phyloP scores from a whole-genome alignment of 768 basidiomycete species.

The Lactifluus hygrophoroides region DNA sequence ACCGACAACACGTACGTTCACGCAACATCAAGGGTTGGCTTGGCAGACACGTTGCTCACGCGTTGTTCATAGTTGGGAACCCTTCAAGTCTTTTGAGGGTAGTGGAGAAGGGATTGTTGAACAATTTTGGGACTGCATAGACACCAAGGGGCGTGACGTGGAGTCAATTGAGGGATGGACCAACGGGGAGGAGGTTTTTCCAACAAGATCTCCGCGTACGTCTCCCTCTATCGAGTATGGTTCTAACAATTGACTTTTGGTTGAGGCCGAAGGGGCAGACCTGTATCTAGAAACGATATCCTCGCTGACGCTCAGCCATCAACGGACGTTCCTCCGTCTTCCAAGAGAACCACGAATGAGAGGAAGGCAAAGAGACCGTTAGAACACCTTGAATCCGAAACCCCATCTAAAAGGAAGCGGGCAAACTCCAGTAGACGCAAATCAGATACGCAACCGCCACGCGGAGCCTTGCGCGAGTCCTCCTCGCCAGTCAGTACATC shows the following conservation, averaged over 20 bases:
- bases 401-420: constrained; percentile 10
- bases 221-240: neutral
- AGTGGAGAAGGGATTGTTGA: constrained; percentile 9
- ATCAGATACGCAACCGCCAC: neutral
- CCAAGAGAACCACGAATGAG: neutral
- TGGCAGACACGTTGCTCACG: neutral
- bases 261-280: constrained; percentile 3
- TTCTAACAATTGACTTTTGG: neutral
- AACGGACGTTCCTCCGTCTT: neutral
- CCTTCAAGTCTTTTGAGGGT: constrained; percentile 15
- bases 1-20: constrained; percentile 19
- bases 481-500: constrained; percentile 3
- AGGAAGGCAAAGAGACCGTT: constrained; percentile 1
- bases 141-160: constrained; percentile 12
- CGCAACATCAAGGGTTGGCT: neutral
- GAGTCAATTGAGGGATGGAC: constrained; percentile 12
- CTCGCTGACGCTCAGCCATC: neutral
- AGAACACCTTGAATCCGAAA: neutral
- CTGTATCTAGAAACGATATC: neutral
- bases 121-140: constrained; percentile 18
- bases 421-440: constrained; percentile 2
- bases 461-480: neutral
- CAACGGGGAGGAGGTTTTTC: constrained; percentile 18
- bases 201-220: constrained; percentile 15
- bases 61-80: constrained; percentile 17